Evolutionary conservation across 2,329 filamentous ascomycete genomes (phyloP).

Genomic region (Penicillium sp.): DNA sequence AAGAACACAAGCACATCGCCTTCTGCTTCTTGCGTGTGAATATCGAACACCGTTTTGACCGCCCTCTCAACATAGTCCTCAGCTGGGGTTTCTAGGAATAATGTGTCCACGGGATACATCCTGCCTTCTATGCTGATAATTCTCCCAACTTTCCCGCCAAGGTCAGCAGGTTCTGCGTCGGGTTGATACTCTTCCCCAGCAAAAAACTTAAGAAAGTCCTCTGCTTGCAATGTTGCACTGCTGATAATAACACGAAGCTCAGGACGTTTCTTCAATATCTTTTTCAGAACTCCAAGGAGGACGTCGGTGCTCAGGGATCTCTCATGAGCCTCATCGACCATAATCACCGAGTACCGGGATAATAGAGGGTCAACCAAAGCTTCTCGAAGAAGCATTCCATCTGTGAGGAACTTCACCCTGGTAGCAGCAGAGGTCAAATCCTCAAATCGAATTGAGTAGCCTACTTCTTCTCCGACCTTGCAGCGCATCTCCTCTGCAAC

Average conservation of each 20-base stretch:
- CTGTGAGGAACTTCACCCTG: slow-evolving; percentile 91
- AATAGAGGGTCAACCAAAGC: slow-evolving; percentile 89
- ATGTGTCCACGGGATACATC: slow-evolving; percentile 82
- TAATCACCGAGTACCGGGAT: slow-evolving; percentile 89
- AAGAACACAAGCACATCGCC: slow-evolving; percentile 91
- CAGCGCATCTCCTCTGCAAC: slow-evolving; percentile 89
- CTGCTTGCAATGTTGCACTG: slow-evolving; percentile 89
- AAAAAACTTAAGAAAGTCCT: slow-evolving; percentile 83
- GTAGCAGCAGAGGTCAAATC: slow-evolving; percentile 85
- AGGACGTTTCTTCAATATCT: slow-evolving; percentile 75
- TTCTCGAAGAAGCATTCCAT: slow-evolving; percentile 86
- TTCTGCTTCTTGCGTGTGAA: slow-evolving; percentile 75
- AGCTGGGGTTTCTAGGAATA: slow-evolving; percentile 74
- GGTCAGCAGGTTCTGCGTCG: slow-evolving; percentile 32
- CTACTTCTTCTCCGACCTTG: slow-evolving; percentile 84
- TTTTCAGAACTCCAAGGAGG: slow-evolving; percentile 84
- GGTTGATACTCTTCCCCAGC: slow-evolving; percentile 44
- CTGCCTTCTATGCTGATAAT: slow-evolving; percentile 87
- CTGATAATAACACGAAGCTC: slow-evolving; percentile 88
- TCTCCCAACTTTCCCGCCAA: slow-evolving; percentile 51
- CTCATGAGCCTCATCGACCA: slow-evolving; percentile 98
- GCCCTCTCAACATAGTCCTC: slow-evolving; percentile 86
- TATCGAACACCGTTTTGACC: slow-evolving; percentile 80
- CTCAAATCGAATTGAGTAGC: slow-evolving; percentile 90
- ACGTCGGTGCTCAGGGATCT: slow-evolving; percentile 90